phyloP scores from a whole-genome alignment of 2,329 filamentous ascomycete species.

The Penicillium oxalicum region DNA sequence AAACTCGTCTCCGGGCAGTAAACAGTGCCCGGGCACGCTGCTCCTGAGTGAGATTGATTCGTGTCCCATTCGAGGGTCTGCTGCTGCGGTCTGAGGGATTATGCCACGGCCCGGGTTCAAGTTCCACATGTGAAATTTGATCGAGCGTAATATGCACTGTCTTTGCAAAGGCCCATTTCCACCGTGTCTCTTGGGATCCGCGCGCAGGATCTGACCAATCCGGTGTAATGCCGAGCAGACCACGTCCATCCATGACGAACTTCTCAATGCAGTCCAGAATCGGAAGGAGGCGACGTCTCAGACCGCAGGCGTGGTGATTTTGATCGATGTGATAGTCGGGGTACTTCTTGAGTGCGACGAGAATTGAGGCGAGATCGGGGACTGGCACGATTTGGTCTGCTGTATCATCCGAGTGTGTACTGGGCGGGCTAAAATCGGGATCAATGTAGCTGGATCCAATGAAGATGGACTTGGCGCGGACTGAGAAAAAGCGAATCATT shows the following conservation, averaged over 20 bases:
- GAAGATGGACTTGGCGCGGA: constrained; percentile 38
- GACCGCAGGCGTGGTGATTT: constrained; percentile 38
- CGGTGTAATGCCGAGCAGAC: constrained; percentile 26
- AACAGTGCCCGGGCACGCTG: constrained; percentile 32
- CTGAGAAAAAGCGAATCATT: constrained; percentile 39
- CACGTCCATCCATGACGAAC: constrained; percentile 29
- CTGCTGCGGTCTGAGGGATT: neutral
- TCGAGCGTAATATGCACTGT: constrained; percentile 24
- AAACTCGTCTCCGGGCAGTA: constrained; percentile 31
- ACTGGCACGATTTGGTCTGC: constrained; percentile 1
- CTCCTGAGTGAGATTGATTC: constrained; percentile 5
- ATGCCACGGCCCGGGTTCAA: neutral
- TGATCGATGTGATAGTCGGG: constrained; percentile 41
- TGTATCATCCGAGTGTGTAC: constrained; percentile 4
- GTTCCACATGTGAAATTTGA: constrained; percentile 19
- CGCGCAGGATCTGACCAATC: constrained; percentile 6
- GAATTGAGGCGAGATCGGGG: constrained; percentile 29
- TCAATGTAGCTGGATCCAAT: constrained; percentile 38
- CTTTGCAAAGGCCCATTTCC: constrained; percentile 12
- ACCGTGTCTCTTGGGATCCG: neutral
- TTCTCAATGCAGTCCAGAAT: constrained; percentile 35
- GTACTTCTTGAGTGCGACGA: constrained; percentile 35
- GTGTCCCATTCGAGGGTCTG: too few species aligned
- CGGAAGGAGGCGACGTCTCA: constrained; percentile 36
- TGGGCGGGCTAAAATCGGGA: constrained; percentile 23